phyloP scores from a whole-genome alignment of 257 asterid genomes.

The Nicotiana otophora region DNA sequence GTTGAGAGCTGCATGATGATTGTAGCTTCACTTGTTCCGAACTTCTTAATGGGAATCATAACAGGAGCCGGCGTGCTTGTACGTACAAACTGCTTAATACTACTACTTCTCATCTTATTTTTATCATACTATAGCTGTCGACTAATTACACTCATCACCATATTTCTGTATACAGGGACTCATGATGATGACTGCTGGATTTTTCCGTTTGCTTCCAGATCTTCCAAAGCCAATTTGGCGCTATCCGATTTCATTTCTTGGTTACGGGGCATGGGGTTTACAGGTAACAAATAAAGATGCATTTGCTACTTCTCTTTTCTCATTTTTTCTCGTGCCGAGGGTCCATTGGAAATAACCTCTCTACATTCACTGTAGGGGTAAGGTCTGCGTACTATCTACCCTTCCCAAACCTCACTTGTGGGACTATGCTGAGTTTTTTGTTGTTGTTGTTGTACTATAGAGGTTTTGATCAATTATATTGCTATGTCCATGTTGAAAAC shows the following conservation, averaged over 20 bases:
- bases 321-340: too few relatives aligned
- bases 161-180: slow-evolving; percentile 48
- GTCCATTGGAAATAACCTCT: too few relatives aligned
- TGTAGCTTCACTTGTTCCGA: slow-evolving; percentile 83
- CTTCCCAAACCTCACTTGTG: too few relatives aligned
- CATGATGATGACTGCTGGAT: slow-evolving; percentile 97
- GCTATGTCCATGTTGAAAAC: background rate
- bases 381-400: too few relatives aligned
- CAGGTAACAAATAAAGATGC: slow-evolving; percentile 45
- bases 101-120: background rate
- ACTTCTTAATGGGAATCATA: slow-evolving; percentile 90
- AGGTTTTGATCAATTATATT: background rate
- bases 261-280: slow-evolving; percentile 84
- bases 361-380: too few relatives aligned
- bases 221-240: slow-evolving; percentile 90
- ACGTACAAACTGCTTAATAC: slow-evolving; percentile 20
- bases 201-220: slow-evolving; percentile 74
- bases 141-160: background rate
- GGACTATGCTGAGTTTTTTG: too few relatives aligned
- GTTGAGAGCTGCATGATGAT: slow-evolving; percentile 97
- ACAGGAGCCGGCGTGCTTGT: slow-evolving; percentile 95
- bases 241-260: slow-evolving; percentile 69
- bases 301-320: too few relatives aligned
- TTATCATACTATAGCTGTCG: background rate
- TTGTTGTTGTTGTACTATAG: background rate